These are phyloP conservation scores for Flaveria brownii DNA, from an alignment of 129 eudicot species.

Conservation along the genomic window DNA sequence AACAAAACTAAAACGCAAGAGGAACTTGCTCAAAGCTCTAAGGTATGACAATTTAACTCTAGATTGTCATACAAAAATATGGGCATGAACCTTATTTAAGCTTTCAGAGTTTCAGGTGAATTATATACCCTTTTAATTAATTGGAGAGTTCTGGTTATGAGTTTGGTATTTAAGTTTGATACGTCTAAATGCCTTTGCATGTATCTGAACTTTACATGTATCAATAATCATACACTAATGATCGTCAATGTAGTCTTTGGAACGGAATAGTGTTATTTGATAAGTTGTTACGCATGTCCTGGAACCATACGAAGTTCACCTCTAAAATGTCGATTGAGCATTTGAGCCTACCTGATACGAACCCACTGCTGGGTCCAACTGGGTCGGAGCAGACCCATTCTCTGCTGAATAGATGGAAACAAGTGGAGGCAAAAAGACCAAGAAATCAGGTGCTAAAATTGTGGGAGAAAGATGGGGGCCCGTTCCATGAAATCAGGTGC, in stretches of 20 bases:
- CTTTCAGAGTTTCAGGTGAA: neutral
- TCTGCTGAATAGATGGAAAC: too few relatives aligned
- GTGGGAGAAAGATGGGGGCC: too few relatives aligned
- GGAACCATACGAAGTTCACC: neutral
- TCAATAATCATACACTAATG: constrained; percentile 18
- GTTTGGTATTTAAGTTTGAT: constrained; percentile 8
- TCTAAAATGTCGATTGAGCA: neutral
- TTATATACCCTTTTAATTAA: constrained; percentile 6
- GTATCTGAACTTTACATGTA: neutral
- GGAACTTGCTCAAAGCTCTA: neutral
- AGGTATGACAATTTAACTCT: neutral
- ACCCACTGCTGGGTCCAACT: too few relatives aligned
- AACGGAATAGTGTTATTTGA: constrained; percentile 11
- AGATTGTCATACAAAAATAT: neutral
- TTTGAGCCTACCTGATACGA: neutral
- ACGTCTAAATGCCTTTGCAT: neutral
- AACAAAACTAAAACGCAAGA: constrained; percentile 9
- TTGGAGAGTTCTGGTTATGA: neutral
- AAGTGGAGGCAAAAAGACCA: too few relatives aligned
- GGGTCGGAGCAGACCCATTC: too few relatives aligned
- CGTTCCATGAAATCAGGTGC: too few relatives aligned
- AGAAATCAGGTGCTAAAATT: too few relatives aligned
- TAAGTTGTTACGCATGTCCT: constrained; percentile 7
- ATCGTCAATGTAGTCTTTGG: neutral
- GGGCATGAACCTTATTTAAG: neutral